Evolutionary conservation across 1,284 basidiomycete species (phyloP).

Genomic region (Ceratobasidium theobromae): DNA sequence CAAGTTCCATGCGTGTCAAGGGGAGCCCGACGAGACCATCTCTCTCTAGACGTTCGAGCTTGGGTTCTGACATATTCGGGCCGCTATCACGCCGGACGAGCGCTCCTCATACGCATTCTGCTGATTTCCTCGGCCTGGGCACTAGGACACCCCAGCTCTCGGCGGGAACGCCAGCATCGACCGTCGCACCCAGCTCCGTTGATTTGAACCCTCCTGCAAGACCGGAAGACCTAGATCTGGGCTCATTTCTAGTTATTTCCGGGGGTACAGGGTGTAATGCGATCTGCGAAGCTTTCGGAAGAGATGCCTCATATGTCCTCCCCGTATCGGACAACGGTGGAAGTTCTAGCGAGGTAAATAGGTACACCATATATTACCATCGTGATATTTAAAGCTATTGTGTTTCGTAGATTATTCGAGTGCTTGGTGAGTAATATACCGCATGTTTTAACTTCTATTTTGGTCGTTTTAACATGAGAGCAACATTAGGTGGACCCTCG

Average conservation of each 20-base stretch:
- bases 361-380: not conserved
- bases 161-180: constrained; percentile 15
- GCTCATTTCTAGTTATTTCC: constrained; percentile 63
- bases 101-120: not conserved
- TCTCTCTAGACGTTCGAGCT: constrained; percentile 17
- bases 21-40: not conserved
- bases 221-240: constrained; percentile 25
- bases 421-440: constrained; percentile 50
- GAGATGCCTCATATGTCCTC: constrained; percentile 66
- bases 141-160: constrained; percentile 16
- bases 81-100: constrained; percentile 4
- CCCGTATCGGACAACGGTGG: constrained; percentile 88
- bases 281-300: constrained; percentile 71
- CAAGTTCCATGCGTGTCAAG: not conserved
- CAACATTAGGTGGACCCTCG: constrained; percentile 62
- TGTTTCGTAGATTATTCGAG: constrained; percentile 61
- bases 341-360: constrained; percentile 64
- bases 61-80: constrained; percentile 24
- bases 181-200: constrained; percentile 25
- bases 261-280: constrained; percentile 83
- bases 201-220: constrained; percentile 14
- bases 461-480: constrained; percentile 1
- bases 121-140: constrained; percentile 2
- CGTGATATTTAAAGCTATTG: constrained; percentile 1
- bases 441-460: not conserved